phyloP scores from a whole-genome alignment of 768 basidiomycete species.

The Hypholoma sublateritium region DNA sequence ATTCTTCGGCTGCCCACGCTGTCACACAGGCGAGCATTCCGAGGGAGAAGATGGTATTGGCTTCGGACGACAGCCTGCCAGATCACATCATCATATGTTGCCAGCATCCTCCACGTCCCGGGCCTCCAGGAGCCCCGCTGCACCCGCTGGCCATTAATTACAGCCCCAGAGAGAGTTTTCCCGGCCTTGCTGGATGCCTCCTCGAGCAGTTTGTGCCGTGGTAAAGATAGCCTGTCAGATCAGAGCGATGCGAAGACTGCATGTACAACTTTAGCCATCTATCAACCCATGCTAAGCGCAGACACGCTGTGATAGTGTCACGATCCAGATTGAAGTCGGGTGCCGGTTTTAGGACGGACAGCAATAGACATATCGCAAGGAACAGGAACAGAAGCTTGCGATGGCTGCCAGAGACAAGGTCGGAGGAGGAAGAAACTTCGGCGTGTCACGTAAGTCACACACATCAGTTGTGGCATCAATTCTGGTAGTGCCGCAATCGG shows the following conservation, averaged over 20 bases:
- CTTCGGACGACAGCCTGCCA: not conserved
- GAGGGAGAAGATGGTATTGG: conserved; percentile 2
- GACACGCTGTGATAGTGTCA: conserved; percentile 17
- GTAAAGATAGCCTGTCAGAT: conserved; percentile 6
- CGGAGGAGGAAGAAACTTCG: not conserved
- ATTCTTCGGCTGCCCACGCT: conserved; percentile 19
- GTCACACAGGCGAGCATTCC: conserved; percentile 15
- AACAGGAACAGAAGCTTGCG: conserved; percentile 14
- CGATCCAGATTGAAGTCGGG: conserved; percentile 9
- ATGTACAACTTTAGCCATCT: conserved; percentile 10
- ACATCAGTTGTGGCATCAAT: not conserved
- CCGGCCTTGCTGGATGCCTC: too few relatives aligned
- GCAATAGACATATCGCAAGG: conserved; percentile 14
- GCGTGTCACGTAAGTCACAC: not conserved
- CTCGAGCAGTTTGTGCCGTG: too few relatives aligned
- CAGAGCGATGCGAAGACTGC: conserved; percentile 7
- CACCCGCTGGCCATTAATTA: conserved; percentile 3
- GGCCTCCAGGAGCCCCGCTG: not conserved
- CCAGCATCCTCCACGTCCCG: not conserved
- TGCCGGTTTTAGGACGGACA: conserved; percentile 10
- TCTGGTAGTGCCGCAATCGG: not conserved
- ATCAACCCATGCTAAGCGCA: conserved; percentile 9
- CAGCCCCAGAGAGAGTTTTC: not conserved
- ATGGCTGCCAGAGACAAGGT: not conserved
- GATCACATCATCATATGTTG: not conserved